These are phyloP conservation scores for Fusarium caatingaense DNA, from an alignment of 2,329 filamentous ascomycete species.

Conservation along the genomic window DNA sequence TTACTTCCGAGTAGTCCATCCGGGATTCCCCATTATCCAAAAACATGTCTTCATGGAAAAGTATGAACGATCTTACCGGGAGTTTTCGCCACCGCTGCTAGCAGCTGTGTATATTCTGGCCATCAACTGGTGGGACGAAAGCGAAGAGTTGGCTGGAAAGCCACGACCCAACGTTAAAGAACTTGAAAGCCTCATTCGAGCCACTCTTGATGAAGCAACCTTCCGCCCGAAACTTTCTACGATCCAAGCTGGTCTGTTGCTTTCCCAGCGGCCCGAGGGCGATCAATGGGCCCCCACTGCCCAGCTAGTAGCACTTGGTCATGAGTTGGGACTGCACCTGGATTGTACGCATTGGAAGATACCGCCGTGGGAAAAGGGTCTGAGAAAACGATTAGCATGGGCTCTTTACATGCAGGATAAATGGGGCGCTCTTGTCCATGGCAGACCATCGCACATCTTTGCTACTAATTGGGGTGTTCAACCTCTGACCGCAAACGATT, in stretches of 20 bases:
- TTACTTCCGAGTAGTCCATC: slow-evolving; percentile 85
- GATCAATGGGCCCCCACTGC: slow-evolving; percentile 88
- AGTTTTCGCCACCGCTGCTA: slow-evolving; percentile 80
- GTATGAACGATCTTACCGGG: slow-evolving; percentile 76
- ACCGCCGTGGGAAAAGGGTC: slow-evolving; percentile 84
- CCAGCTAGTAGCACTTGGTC: slow-evolving; percentile 85
- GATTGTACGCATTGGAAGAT: slow-evolving; percentile 91
- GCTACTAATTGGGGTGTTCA: slow-evolving; percentile 81
- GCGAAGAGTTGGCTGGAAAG: slow-evolving; percentile 71
- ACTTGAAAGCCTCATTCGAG: slow-evolving; percentile 78
- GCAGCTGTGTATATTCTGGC: slow-evolving; percentile 87
- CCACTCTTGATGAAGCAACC: slow-evolving; percentile 80
- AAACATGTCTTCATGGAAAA: slow-evolving; percentile 84
- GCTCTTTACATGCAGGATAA: slow-evolving; percentile 94
- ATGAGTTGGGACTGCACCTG: slow-evolving; percentile 89
- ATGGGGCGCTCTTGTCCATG: slow-evolving; percentile 88
- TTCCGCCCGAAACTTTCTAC: slow-evolving; percentile 85
- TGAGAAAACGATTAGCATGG: slow-evolving; percentile 89
- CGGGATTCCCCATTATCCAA: slow-evolving; percentile 84
- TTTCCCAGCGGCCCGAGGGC: slow-evolving; percentile 80
- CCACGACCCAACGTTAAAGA: slow-evolving; percentile 78
- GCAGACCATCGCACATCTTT: slow-evolving; percentile 82
- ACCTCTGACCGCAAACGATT: slow-evolving; percentile 73
- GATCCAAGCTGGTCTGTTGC: slow-evolving; percentile 79
- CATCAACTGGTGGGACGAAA: slow-evolving; percentile 88